Percentiles rank a stretch among this genome's conserved stretches.
These are phyloP conservation scores for Backusella westeae DNA, from an alignment of 192 early-diverging fungal species.

Conservation along the genomic window DNA sequence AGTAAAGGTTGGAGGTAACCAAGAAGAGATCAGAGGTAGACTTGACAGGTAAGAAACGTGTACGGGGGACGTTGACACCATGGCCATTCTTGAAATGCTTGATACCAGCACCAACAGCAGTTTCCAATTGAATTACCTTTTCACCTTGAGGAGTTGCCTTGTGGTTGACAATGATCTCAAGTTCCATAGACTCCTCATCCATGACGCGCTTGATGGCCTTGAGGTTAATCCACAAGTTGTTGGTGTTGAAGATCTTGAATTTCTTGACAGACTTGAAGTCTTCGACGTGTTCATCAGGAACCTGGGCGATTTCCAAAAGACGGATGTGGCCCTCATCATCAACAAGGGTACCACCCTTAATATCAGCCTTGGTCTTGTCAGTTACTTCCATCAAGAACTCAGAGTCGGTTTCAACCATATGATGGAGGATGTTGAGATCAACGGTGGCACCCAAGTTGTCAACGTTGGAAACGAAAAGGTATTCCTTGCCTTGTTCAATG, in stretches of 20 bases:
- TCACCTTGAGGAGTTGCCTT: conserved; percentile 92
- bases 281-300: conserved; percentile 93
- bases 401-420: conserved; percentile 83
- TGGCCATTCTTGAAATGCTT: conserved; percentile 95
- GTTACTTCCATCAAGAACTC: conserved; percentile 99
- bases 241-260: conserved; percentile 99
- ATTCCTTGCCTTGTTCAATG: conserved; percentile 95
- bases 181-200: conserved; percentile 69
- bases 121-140: conserved; percentile 98
- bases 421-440: conserved; percentile 86
- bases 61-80: conserved; percentile 96
- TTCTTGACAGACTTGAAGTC: conserved; percentile 99
- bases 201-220: conserved; percentile 87
- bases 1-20: conserved; percentile 94
- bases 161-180: conserved; percentile 98
- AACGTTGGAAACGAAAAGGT: conserved; percentile 98
- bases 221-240: conserved; percentile 86
- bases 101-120: conserved; percentile 98
- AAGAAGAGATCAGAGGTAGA: conserved; percentile 96
- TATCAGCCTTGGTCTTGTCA: conserved; percentile 98
- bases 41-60: conserved; percentile 98
- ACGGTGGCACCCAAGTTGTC: conserved; percentile 98
- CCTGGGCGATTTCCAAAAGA: conserved; percentile 97
- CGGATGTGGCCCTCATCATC: conserved; percentile 95
- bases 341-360: conserved; percentile 99